These are phyloP conservation scores for Syzygium aromaticum DNA, from an alignment of 345 rosid genomes.

Conservation along the genomic window DNA sequence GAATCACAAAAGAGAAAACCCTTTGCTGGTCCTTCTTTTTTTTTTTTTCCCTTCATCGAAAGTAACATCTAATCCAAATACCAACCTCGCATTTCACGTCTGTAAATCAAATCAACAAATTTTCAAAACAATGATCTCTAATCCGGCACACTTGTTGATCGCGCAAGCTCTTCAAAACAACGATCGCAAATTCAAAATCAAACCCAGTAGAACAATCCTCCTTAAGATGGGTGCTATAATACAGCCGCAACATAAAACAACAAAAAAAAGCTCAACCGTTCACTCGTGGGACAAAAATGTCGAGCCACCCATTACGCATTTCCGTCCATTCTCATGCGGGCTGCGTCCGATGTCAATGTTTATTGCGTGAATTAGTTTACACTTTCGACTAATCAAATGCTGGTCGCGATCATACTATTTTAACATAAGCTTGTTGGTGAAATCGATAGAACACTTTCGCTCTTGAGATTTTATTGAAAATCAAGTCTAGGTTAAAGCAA, in stretches of 20 bases:
- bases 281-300: not conserved
- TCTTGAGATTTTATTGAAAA: not conserved
- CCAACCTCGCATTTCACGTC: rapidly evolving
- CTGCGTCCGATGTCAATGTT: not conserved
- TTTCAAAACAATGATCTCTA: not conserved
- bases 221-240: rapidly evolving
- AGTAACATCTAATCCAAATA: not conserved
- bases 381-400: not conserved
- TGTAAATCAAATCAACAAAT: not conserved
- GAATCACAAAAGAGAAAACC: not conserved
- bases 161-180: not conserved
- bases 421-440: not conserved
- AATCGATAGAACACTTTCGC: not conserved
- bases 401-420: not conserved
- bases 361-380: not conserved
- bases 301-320: not conserved
- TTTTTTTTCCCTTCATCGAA: too few relatives aligned
- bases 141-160: not conserved
- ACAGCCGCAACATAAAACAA: rapidly evolving
- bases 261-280: not conserved
- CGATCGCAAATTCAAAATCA: not conserved
- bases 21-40: not conserved
- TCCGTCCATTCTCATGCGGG: not conserved
- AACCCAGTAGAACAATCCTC: not conserved
- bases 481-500: not conserved